Evolutionary conservation across 2,329 filamentous ascomycete species (phyloP), one percentile per base, ranked within the genome.

Genomic region (Emmonsiellopsis sp.): DNA sequence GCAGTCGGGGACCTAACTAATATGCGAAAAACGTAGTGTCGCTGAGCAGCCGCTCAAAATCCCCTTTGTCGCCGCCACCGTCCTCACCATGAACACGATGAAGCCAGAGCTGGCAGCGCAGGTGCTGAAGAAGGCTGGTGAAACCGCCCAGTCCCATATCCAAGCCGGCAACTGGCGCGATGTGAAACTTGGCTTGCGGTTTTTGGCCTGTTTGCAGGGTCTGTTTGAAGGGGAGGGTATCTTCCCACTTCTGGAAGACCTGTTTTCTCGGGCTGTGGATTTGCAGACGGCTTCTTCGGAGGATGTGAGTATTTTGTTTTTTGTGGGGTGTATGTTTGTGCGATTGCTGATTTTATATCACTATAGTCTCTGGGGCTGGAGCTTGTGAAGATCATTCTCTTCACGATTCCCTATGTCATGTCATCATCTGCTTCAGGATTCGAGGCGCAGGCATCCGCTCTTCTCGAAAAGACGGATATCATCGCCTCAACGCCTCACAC

Each of bases 11-110:
- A 15, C 11, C 45, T 48, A 37, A 48, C 15, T 5, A 7, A 7
- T 20, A 16, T 5, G 16, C 9, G 7, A 7, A 7, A 32, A 26
- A 20, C 34, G 46, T 55, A 83, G 80, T 59, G 79, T 87, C 43
- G 69, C 89, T 37, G 93, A 98, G 73, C 93, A 98, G 73, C 93
- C 93, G 1, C 85, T 98, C 70, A 97, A 97, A 77, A 94, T 90
- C n/a, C 92, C 93, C 0, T 97, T 96, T 67, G 80, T 95, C 38
- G 90, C 91, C 8, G 89, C 87, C 16, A 84, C 92, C 11, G 80
- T 94, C 43, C 79, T 95, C 54, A 80, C 89, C 54, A 80, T 85
- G 59, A 96, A 97, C 73, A 80, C 82, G 30, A 73, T 87, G 62
- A 89, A 89, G 65, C 78, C 86, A 4, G 87, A 93, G 60, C 77